phyloP scores from a whole-genome alignment of 2,329 filamentous ascomycete genomes.

The Exophiala oligosperma region DNA sequence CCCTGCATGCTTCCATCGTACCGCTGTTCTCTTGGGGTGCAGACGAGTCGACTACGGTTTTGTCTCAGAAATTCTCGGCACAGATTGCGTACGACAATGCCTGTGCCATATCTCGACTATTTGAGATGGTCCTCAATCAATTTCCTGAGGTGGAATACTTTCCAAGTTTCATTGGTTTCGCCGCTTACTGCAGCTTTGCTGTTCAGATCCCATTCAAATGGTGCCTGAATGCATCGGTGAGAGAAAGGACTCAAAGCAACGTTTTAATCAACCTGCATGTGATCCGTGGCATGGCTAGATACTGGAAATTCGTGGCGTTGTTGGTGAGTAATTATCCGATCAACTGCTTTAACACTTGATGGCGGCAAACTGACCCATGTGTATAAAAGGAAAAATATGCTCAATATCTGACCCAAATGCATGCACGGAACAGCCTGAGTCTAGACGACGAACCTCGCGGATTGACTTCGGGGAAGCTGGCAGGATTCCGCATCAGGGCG shows the following conservation, averaged over 20 bases:
- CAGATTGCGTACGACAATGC: conserved; percentile 11
- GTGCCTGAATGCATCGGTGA: not conserved
- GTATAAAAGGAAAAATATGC: conserved; percentile 8
- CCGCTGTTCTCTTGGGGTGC: conserved; percentile 12
- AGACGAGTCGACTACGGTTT: not conserved
- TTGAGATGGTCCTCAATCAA: not conserved
- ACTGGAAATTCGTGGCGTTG: conserved; percentile 13
- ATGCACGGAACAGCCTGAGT: not conserved
- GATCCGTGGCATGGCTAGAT: conserved; percentile 6
- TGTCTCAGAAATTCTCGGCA: conserved; percentile 7
- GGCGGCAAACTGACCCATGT: no score
- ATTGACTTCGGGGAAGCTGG: conserved; percentile 1
- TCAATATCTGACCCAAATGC: conserved; percentile 10
- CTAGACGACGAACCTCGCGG: conserved; percentile 11
- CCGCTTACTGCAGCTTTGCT: conserved; percentile 9
- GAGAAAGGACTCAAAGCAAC: conserved; percentile 2
- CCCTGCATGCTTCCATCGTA: conserved; percentile 11
- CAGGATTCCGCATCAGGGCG: conserved; percentile 4
- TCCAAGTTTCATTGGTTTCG: conserved; percentile 12
- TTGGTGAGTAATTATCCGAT: conserved; percentile 1
- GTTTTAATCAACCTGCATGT: conserved; percentile 7
- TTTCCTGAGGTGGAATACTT: not conserved
- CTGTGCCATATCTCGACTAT: conserved; percentile 1
- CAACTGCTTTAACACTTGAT: not conserved
- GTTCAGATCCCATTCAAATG: conserved; percentile 14